Base-by-base conservation (phyloP, 805 yeast genomes). In the Osmozyma mogii region DNA sequence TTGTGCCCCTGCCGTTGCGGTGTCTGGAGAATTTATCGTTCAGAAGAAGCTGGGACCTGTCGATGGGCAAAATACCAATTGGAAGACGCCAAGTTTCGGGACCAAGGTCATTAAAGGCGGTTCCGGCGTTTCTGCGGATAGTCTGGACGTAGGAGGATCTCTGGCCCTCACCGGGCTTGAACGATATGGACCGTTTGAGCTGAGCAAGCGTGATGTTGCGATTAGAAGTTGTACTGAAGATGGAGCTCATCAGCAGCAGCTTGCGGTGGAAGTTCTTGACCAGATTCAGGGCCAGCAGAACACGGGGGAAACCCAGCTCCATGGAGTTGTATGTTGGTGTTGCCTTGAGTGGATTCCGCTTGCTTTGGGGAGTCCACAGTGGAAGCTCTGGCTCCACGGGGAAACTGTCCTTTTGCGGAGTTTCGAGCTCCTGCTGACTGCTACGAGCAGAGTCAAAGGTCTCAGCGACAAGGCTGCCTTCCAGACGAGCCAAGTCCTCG, bases 41-140 rank as follows among this genome's bases (percentile, higher is more conserved):
- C 39, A 17, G 16, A 22, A 27, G 20, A 27, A 36, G 43, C 54
- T 29, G 11, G 34, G 38, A 38, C 50, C 38, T 54, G 36, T 66
- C 69, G 14, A 59, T 49, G 13, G 75, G 75, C 24, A 68, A 46
- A 12, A 73, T 72, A 6, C 76, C 78, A n/a, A 66, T 59, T 0
- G 79, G 79, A 17, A 72, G 50, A 23, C 64, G 67, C 70, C 70
- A 62, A 27, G 56, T 52, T 0, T 58, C 58, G 0, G 77, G 72
- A 2, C 65, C 57, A 1, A 61, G 51, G 29, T 70, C 68, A 32
- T 69, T 61, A 40, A 54, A 65, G 9, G 81, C 57, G 0, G 75
- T 68, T 4, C 73, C 70, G 5, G 70, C 58, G 36, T 52, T 61
- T 27, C 58, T 44, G 25, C 75, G 48, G 28, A 70, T 42, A 12